Base-by-base conservation (phyloP, 2,329 filamentous ascomycete species). In the Metarhizium rileyi region DNA sequence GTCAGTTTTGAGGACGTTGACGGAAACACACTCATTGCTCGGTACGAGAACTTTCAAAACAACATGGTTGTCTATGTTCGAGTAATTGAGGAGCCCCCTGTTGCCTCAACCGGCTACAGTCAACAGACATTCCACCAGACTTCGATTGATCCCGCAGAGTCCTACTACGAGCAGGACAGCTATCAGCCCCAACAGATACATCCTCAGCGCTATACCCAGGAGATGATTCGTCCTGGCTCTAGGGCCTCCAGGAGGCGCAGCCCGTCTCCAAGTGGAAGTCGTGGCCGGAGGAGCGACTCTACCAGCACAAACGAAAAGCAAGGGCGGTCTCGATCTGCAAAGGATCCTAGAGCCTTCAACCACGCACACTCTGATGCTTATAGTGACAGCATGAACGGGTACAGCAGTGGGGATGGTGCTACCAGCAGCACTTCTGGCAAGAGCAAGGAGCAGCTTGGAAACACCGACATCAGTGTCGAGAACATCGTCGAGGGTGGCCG, bases 401-500 rank as follows among this genome's bases (percentile, higher is more conserved):
- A 93, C 67, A 95, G 88, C 70, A 94, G 90, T 66, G 90, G 87
- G 58, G 90, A 95, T 57, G 86, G 83, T 53, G 87, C 84, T 26
- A 80, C 86, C 53, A 85, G 81, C 57, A 90, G 88, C 49, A 77
- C 86, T 57, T 70, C 67, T 47, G 84, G 86, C 61, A 86, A 86
- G 66, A 80, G 78, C 59, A 90, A 87, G 67, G 90, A 96, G 61
- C 86, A 89, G 56, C 81, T 95, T 61, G 90, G 88, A 45, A 96
- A 89, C 65, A 95, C 93, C 16, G 93, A 98, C 59, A 98, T 98
- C 63, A 97, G 91, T 66, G 81, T 96, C 58, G 90, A 96, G 59
- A 98, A 98, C 66, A 97, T 98, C 67, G 87, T 98, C 53, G 91
- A 97, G 70, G 93, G 94, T 63, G 90, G 91, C 57, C 85, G 93